A percentile compares a stretch with the other conserved stretches of the same genome.
Conservation (phyloP, 2,329 filamentous ascomycete species). For the Cladosporium phlei region DNA sequence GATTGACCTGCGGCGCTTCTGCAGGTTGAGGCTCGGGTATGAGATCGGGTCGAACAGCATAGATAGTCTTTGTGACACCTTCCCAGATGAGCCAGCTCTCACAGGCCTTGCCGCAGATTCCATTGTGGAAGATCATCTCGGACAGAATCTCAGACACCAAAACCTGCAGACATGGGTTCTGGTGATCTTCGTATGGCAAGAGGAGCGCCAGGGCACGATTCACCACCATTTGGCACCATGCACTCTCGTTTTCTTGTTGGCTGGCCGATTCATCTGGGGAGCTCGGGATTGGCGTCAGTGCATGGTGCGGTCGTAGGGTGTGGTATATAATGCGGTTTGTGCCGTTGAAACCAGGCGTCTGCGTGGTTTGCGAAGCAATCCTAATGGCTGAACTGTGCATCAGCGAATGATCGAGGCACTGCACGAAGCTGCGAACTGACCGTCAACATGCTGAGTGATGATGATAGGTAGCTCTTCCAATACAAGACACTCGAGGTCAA, state of each 20-base stretch:
- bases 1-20: slow-evolving; percentile 32
- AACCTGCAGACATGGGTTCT: slow-evolving; percentile 78
- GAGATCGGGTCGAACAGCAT: slow-evolving; percentile 33
- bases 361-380: slow-evolving; percentile 9
- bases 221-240: slow-evolving; percentile 84
- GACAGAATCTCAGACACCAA: slow-evolving; percentile 84
- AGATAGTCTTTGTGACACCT: slow-evolving; percentile 66
- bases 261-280: slow-evolving; percentile 39
- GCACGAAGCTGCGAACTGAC: slow-evolving; percentile 45
- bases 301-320: slow-evolving; percentile 73
- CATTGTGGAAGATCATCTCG: slow-evolving; percentile 81
- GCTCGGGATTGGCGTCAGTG: slow-evolving; percentile 70
- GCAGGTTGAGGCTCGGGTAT: slow-evolving; percentile 23
- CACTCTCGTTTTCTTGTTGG: slow-evolving; percentile 71
- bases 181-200: slow-evolving; percentile 84
- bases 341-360: neutral
- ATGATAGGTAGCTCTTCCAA: slow-evolving; percentile 84
- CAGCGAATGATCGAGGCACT: neutral
- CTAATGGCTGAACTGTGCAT: slow-evolving; percentile 20
- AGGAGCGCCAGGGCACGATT: slow-evolving; percentile 76
- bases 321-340: slow-evolving; percentile 59
- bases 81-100: slow-evolving; percentile 90
- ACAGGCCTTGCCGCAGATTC: slow-evolving; percentile 72
- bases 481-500: slow-evolving; percentile 76
- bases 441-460: slow-evolving; percentile 71